Conservation (phyloP, 2,329 filamentous ascomycete genomes). For the Coniochaeta sp. region DNA sequence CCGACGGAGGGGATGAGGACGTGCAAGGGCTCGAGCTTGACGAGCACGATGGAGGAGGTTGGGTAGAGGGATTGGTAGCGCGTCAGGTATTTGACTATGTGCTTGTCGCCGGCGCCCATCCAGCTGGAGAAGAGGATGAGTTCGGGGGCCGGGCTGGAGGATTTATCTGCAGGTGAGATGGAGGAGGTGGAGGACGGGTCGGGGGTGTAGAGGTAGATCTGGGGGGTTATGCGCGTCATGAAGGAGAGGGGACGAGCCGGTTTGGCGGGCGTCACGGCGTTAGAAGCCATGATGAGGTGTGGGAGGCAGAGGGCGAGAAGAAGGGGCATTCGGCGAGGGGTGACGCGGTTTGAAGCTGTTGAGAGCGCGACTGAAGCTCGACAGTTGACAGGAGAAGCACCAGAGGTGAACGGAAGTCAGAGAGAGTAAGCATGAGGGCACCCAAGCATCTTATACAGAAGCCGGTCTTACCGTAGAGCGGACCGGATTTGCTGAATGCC, state of each 20-base stretch:
- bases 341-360: no score
- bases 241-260: neutral
- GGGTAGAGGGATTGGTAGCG: slow-evolving; percentile 23
- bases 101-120: slow-evolving; percentile 23
- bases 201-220: slow-evolving; percentile 1
- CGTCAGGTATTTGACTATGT: slow-evolving; percentile 26
- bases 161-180: neutral
- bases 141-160: slow-evolving; percentile 11
- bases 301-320: no score
- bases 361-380: no score
- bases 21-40: slow-evolving; percentile 18
- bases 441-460: neutral
- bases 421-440: no score
- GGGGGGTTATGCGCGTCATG: neutral
- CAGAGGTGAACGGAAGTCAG: no score
- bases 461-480: neutral
- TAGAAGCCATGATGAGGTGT: neutral
- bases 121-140: slow-evolving; percentile 25
- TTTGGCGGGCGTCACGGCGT: neutral
- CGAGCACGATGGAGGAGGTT: slow-evolving; percentile 19
- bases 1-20: slow-evolving; percentile 10
- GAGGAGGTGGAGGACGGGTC: no score
- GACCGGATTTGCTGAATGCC: neutral
- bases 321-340: no score
- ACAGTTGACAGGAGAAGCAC: no score